These are phyloP conservation scores for Gryganskiella cystojenkinii DNA, from an alignment of 192 early-diverging fungal species.

Conservation along the genomic window DNA sequence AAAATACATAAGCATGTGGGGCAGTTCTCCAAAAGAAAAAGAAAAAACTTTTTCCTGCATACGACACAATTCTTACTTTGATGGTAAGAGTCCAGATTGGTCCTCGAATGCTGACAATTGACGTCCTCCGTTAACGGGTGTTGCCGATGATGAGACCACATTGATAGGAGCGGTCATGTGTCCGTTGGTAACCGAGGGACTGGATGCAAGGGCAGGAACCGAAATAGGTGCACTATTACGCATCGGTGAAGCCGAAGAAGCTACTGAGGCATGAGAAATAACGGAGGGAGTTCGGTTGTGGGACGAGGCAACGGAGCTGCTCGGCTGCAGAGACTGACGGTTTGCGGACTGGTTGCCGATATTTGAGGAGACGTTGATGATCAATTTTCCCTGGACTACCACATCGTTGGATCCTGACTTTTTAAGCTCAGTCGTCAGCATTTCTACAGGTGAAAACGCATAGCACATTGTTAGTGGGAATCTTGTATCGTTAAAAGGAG, in stretches of 20 bases:
- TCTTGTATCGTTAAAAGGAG: not conserved
- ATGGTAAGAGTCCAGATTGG: slow-evolving; percentile 60
- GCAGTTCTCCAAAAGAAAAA: too few species aligned
- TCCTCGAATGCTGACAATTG: slow-evolving; percentile 62
- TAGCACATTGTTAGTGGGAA: not conserved
- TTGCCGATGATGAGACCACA: not conserved
- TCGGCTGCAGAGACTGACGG: slow-evolving; percentile 12
- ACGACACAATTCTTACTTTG: too few species aligned
- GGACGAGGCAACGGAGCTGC: slow-evolving; percentile 49
- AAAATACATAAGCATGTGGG: not conserved
- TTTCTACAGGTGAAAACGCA: slow-evolving; percentile 63
- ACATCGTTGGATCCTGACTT: slow-evolving; percentile 81
- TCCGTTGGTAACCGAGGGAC: slow-evolving; percentile 17
- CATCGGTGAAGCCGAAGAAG: slow-evolving; percentile 8
- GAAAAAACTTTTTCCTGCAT: too few species aligned
- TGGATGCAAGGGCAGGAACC: not conserved
- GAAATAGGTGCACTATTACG: slow-evolving; percentile 9
- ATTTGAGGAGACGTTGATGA: slow-evolving; percentile 75
- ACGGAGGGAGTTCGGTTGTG: slow-evolving; percentile 41
- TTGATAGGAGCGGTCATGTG: slow-evolving; percentile 12
- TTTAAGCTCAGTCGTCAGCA: slow-evolving; percentile 88
- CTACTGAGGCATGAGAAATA: slow-evolving; percentile 19
- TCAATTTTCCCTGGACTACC: slow-evolving; percentile 84
- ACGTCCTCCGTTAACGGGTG: slow-evolving; percentile 24
- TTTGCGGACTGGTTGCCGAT: slow-evolving; percentile 12